These are phyloP conservation scores for Eucalyptus caleyi DNA, from an alignment of 345 rosid genomes.

Conservation along the genomic window DNA sequence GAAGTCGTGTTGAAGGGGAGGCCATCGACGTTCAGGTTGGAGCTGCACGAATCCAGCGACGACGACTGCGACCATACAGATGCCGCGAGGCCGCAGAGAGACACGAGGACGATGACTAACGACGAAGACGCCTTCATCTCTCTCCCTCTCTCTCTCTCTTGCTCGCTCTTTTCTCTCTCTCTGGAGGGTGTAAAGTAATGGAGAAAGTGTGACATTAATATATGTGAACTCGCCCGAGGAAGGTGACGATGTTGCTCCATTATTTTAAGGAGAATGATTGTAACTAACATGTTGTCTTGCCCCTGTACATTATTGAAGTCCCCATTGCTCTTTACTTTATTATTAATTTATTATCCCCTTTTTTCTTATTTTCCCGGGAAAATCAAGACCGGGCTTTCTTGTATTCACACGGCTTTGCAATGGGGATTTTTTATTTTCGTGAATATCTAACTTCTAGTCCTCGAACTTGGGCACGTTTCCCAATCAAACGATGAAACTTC, in stretches of 20 bases:
- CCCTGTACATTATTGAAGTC: not conserved
- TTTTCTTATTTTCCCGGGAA: no score
- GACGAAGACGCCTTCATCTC: not conserved
- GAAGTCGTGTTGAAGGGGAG: not conserved
- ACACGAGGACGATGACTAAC: not conserved
- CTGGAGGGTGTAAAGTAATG: not conserved
- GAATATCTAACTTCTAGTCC: not conserved
- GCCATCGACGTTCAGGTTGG: not conserved
- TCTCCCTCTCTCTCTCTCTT: not conserved
- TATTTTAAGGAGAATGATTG: not conserved
- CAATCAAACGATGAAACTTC: not conserved
- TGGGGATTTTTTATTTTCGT: not conserved
- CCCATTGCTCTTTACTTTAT: not conserved
- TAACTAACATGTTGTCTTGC: not conserved
- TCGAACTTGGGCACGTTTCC: not conserved
- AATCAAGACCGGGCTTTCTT: not conserved
- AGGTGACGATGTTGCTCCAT: not conserved
- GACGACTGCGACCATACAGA: slow-evolving; percentile 3
- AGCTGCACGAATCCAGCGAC: slow-evolving; percentile 14
- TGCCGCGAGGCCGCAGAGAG: not conserved
- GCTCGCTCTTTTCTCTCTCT: not conserved
- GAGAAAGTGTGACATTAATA: not conserved
- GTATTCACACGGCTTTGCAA: not conserved
- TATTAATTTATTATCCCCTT: not conserved
- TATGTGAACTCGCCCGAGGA: not conserved